phyloP scores from a whole-genome alignment of 1,284 basidiomycete genomes.

The Entoloma clypeatum region DNA sequence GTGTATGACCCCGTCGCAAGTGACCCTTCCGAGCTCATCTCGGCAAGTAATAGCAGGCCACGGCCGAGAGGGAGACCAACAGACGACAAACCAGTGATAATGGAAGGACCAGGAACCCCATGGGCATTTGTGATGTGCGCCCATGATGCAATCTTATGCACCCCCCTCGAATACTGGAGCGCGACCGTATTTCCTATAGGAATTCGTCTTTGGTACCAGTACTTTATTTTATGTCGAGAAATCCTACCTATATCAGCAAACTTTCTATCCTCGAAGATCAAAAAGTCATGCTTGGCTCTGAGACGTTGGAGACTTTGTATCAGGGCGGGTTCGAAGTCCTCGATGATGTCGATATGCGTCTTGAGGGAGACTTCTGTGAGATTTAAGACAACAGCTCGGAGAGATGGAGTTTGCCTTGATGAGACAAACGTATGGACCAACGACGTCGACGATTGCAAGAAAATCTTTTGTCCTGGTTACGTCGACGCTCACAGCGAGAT shows the following conservation, averaged over 20 bases:
- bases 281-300: slow-evolving; percentile 83
- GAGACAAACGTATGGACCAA: slow-evolving; percentile 88
- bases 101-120: slow-evolving; percentile 89
- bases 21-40: slow-evolving; percentile 93
- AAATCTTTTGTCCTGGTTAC: slow-evolving; percentile 83
- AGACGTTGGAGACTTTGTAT: slow-evolving; percentile 71
- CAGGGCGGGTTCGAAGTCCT: slow-evolving; percentile 82
- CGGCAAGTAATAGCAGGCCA: slow-evolving; percentile 88
- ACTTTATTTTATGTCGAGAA: not conserved
- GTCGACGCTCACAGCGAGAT: slow-evolving; percentile 95
- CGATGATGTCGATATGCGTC: slow-evolving; percentile 97
- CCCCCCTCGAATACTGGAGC: slow-evolving; percentile 90
- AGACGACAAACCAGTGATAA: slow-evolving; percentile 83
- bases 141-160: slow-evolving; percentile 95
- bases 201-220: not conserved
- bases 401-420: slow-evolving; percentile 70
- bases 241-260: slow-evolving; percentile 95
- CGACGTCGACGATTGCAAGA: slow-evolving; percentile 82
- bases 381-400: slow-evolving; percentile 12
- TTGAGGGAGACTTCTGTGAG: slow-evolving; percentile 37
- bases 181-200: slow-evolving; percentile 91
- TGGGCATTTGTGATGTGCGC: slow-evolving; percentile 98
- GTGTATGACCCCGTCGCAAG: slow-evolving; percentile 88
- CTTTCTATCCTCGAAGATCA: slow-evolving; percentile 98
- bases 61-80: slow-evolving; percentile 84